phyloP scores from a whole-genome alignment of 2,329 filamentous ascomycete species.

The Aspergillus hiratsukae region DNA sequence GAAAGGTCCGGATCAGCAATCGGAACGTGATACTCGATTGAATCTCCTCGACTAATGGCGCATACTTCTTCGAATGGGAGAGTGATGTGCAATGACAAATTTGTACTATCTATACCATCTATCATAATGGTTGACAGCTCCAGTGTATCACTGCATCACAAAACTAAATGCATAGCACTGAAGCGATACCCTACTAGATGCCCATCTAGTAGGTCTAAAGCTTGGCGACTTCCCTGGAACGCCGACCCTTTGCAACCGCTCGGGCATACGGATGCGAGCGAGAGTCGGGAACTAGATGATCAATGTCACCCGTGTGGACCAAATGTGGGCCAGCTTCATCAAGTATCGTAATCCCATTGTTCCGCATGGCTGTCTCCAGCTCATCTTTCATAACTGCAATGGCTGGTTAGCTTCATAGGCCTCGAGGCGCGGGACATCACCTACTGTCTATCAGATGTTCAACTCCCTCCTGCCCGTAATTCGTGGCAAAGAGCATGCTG shows the following conservation, averaged over 20 bases:
- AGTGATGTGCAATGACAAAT: no score
- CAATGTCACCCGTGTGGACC: constrained; percentile 47
- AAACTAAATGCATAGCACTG: not conserved
- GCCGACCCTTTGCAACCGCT: constrained; percentile 28
- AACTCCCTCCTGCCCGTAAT: constrained; percentile 53
- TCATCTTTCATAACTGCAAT: constrained; percentile 43
- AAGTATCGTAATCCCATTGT: constrained; percentile 44
- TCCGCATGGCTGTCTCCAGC: constrained; percentile 46
- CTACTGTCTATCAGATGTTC: constrained; percentile 54
- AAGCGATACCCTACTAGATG: not conserved
- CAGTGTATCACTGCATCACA: not conserved
- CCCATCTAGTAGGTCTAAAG: constrained; percentile 17
- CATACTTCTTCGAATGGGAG: no score
- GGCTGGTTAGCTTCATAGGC: constrained; percentile 1
- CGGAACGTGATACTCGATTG: no score
- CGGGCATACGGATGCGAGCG: constrained; percentile 42
- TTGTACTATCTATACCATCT: not conserved
- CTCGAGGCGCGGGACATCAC: constrained; percentile 20
- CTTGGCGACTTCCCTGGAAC: constrained; percentile 15
- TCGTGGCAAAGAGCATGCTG: constrained; percentile 50
- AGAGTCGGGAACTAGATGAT: constrained; percentile 44
- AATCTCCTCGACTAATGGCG: no score
- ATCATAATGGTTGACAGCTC: not conserved
- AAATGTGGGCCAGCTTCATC: constrained; percentile 42
- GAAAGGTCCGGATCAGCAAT: no score